Conservation (phyloP, 805 yeast genomes). For the Maudiozyma serrabonitensis region DNA sequence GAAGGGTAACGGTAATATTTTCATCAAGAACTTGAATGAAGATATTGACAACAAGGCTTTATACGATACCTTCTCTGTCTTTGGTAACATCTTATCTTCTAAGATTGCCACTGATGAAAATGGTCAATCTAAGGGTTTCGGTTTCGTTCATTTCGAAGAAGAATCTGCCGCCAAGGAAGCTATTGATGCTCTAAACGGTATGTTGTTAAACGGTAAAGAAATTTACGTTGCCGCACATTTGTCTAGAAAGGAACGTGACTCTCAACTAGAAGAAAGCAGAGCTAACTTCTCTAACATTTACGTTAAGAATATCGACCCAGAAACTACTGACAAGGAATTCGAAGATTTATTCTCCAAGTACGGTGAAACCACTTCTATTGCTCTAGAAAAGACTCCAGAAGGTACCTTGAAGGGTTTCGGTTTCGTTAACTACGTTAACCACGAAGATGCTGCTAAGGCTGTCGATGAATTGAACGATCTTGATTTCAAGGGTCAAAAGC, state of each 20-base stretch:
- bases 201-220: slow-evolving; percentile 92
- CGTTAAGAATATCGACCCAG: slow-evolving; percentile 78
- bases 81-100: slow-evolving; percentile 91
- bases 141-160: slow-evolving; percentile 93
- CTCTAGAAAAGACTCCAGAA: slow-evolving; percentile 68
- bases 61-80: slow-evolving; percentile 95
- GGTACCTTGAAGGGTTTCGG: slow-evolving; percentile 95
- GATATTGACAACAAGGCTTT: slow-evolving; percentile 98
- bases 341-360: slow-evolving; percentile 56
- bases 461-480: slow-evolving; percentile 84
- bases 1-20: slow-evolving; percentile 92
- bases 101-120: slow-evolving; percentile 91
- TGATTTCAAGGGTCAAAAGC: slow-evolving; percentile 75
- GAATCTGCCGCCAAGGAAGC: slow-evolving; percentile 91
- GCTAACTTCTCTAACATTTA: slow-evolving; percentile 93
- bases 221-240: slow-evolving; percentile 93
- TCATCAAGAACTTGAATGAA: slow-evolving; percentile 96
- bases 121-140: slow-evolving; percentile 91
- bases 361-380: slow-evolving; percentile 79
- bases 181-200: slow-evolving; percentile 94
- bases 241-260: slow-evolving; percentile 86
- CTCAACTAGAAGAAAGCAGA: slow-evolving; percentile 81
- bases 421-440: slow-evolving; percentile 82
- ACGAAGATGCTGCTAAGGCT: slow-evolving; percentile 82
- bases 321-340: slow-evolving; percentile 62